A percentile compares a stretch with the other conserved stretches of the same genome.
Conservation (phyloP, 306 rosid genomes). For the Pyrus bretschneideri region DNA sequence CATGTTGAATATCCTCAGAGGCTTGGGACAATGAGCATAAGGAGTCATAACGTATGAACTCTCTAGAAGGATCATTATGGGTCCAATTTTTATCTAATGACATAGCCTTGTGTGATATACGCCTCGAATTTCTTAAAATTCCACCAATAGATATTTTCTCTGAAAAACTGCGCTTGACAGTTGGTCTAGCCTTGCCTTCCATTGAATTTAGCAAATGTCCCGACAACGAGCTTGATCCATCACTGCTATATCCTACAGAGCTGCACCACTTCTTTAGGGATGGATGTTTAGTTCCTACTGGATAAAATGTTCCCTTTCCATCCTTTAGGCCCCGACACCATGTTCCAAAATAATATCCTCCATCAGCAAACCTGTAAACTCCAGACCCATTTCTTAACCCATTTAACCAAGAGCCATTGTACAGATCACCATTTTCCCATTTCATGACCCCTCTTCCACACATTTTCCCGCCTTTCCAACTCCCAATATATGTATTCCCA, state of each 20-base stretch:
- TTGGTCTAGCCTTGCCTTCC: constrained; percentile 23
- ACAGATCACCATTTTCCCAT: constrained; percentile 74
- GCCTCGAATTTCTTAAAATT: constrained; percentile 34
- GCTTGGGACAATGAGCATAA: constrained; percentile 19
- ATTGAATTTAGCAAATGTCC: constrained; percentile 23
- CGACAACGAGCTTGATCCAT: constrained; percentile 15
- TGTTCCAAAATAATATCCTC: constrained; percentile 75
- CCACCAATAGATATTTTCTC: constrained; percentile 39
- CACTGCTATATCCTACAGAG: constrained; percentile 26
- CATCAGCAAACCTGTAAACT: constrained; percentile 62
- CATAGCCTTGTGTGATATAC: constrained; percentile 38
- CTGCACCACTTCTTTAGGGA: constrained; percentile 50
- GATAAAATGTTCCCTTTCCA: constrained; percentile 89
- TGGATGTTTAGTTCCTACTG: constrained; percentile 62
- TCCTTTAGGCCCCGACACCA: constrained; percentile 89
- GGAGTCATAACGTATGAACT: constrained; percentile 29
- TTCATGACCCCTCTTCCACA: constrained; percentile 91
- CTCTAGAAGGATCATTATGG: constrained; percentile 23
- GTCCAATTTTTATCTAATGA: constrained; percentile 32
- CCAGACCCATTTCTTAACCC: constrained; percentile 82
- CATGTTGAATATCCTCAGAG: constrained; percentile 36
- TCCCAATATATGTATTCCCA: constrained; percentile 66
- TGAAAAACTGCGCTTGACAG: constrained; percentile 50
- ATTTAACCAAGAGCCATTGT: constrained; percentile 69
- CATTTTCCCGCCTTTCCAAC: constrained; percentile 77